A percentile compares a stretch with the other conserved stretches of the same genome.
phyloP scores from a whole-genome alignment of 2,329 filamentous ascomycete genomes.

The Colletotrichum limetticola region DNA sequence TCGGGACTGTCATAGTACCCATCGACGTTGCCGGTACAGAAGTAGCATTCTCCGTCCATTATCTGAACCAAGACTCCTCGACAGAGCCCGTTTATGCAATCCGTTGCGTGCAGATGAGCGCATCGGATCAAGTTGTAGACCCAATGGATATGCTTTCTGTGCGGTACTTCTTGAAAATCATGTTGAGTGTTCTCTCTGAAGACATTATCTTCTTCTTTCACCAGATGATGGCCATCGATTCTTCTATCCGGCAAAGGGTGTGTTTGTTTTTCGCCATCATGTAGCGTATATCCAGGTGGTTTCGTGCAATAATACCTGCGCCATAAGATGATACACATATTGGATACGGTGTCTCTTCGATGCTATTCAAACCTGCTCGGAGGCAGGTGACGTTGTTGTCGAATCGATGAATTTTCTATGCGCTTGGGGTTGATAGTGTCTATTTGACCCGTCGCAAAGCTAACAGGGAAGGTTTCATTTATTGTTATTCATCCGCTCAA shows the following conservation, averaged over 20 bases:
- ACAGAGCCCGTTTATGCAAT: not conserved
- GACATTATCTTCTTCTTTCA: not conserved
- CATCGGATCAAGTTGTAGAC: conserved; percentile 15
- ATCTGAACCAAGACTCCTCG: conserved; percentile 2
- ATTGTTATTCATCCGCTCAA: not conserved
- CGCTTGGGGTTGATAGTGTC: not conserved
- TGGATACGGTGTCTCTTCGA: not conserved
- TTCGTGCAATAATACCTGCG: conserved; percentile 28
- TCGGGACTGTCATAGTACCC: not conserved
- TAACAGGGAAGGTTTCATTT: not conserved
- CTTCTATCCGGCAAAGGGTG: not conserved
- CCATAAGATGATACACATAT: conserved; percentile 24
- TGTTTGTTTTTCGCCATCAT: not conserved
- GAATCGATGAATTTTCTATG: not conserved
- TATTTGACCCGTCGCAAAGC: not conserved
- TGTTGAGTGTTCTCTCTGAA: conserved; percentile 10
- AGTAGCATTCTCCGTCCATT: not conserved
- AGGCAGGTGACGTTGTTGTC: not conserved
- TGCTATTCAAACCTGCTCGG: not conserved
- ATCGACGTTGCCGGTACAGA: conserved; percentile 17
- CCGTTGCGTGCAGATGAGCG: not conserved
- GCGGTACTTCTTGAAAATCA: not conserved
- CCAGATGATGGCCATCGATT: not conserved
- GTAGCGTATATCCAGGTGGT: not conserved
- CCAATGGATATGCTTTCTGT: conserved; percentile 21